A percentile compares a stretch with the other conserved stretches of the same genome.
Evolutionary conservation across 495 filamentous ascomycete species (phyloP).

Genomic region (Schizothecium vesticola): DNA sequence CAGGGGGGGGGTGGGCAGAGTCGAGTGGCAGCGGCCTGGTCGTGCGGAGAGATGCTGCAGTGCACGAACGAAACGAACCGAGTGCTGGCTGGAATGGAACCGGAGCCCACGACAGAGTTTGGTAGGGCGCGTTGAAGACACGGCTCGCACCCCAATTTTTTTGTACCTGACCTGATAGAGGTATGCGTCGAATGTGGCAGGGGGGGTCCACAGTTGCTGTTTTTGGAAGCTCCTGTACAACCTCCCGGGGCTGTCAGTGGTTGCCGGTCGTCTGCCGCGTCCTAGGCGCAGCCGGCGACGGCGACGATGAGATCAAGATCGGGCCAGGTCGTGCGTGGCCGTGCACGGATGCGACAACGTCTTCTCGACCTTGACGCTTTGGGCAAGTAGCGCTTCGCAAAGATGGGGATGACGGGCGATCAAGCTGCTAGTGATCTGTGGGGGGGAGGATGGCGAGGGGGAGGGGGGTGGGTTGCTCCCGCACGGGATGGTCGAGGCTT

Average conservation of each 20-base stretch:
- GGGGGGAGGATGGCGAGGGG: neutral
- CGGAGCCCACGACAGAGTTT: slow-evolving; percentile 22
- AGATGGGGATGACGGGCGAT: neutral
- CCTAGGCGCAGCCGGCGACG: slow-evolving; percentile 16
- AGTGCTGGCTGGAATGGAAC: slow-evolving; percentile 29
- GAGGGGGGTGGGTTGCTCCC: slow-evolving; percentile 3
- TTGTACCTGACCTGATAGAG: slow-evolving; percentile 31
- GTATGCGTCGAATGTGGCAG: slow-evolving; percentile 23
- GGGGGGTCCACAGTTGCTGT: slow-evolving; percentile 30
- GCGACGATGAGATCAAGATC: slow-evolving; percentile 23
- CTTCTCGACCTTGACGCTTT: slow-evolving; percentile 6
- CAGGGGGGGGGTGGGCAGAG: slow-evolving; percentile 3
- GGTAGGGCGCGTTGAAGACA: slow-evolving; percentile 27
- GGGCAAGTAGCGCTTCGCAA: slow-evolving; percentile 7
- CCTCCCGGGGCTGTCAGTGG: slow-evolving; percentile 23
- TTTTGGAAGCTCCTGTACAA: slow-evolving; percentile 36
- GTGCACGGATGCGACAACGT: slow-evolving; percentile 11
- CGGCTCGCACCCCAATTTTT: slow-evolving; percentile 31
- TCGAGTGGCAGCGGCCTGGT: slow-evolving; percentile 21
- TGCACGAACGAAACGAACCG: slow-evolving; percentile 31
- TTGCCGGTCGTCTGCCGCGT: slow-evolving; percentile 13
- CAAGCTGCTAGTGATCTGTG: slow-evolving; percentile 7
- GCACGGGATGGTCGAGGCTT: slow-evolving; percentile 12
- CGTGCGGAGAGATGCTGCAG: slow-evolving; percentile 29
- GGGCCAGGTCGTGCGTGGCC: slow-evolving; percentile 20